Base-by-base conservation (phyloP, 441 rosid genomes). In the Adansonia grandidieri region DNA sequence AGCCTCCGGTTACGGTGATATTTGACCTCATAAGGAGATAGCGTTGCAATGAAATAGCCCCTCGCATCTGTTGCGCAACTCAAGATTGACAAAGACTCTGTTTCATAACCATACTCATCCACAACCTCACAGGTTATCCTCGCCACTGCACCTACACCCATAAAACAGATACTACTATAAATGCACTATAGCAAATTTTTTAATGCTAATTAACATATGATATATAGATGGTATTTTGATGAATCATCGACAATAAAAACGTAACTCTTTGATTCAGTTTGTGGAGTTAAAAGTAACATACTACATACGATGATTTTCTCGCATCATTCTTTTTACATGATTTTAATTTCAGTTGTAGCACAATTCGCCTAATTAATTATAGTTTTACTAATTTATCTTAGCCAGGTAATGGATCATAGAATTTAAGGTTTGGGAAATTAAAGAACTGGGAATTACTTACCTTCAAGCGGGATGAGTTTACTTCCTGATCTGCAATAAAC, bases 11-110 rank as follows among this genome's bases (percentile, higher is more conserved):
- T 70, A 28, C 32, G 32, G 2, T 62, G 67, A 3, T 56, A 71
- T 50, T 73, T 69, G 6, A 83, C 75, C 71, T 88, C 86, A 0
- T 28, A 80, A 40, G 86, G 87, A 22, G 82, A 83, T 32, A 83
- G 42, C 1, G 84, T 76, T 40, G 88, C 87, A n/a, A 82, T 72
- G 82, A 88, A 89, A 71, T 89, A 87, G 20, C 93, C 90, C 8
- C 85, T 85, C 22, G 72, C 82, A 71, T 91, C 88, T 0, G 90
- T 83, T 53, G 86, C 84, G 50, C 70, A 45, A 77, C 89, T 87
- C 56, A 86, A 75, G 68, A 87, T 64, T 14, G 88, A 73, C 32
- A 83, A 42, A 2, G 83, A 80, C 61, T 84, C 88, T 32, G 84
- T 76, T 78, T 87, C 88, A 40, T 85, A 86, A 47, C 90, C 91